Percentiles rank a stretch among this genome's conserved stretches.
phyloP scores from a whole-genome alignment of 2,329 filamentous ascomycete genomes.

The Elsinoe arachidis region DNA sequence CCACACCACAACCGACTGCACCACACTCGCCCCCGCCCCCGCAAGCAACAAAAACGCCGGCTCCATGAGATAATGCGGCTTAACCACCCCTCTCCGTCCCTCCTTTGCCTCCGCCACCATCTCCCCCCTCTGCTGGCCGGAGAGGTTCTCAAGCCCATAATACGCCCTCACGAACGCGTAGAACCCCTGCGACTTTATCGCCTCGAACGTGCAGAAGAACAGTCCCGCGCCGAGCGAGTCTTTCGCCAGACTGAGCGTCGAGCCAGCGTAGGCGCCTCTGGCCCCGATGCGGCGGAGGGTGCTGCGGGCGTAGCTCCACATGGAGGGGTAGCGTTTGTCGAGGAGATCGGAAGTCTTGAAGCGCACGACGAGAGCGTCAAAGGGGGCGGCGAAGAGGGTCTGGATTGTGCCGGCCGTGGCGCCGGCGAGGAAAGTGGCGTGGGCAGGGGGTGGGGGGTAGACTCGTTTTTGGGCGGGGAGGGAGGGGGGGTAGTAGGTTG shows the following conservation, averaged over 20 bases:
- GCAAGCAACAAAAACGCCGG: constrained; percentile 62
- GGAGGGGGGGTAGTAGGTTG: constrained; percentile 57
- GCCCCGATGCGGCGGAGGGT: constrained; percentile 64
- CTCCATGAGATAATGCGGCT: constrained; percentile 67
- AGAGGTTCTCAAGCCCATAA: constrained; percentile 44
- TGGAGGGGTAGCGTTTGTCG: constrained; percentile 54
- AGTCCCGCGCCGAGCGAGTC: constrained; percentile 61
- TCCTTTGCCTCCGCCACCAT: constrained; percentile 22
- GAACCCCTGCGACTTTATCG: constrained; percentile 64
- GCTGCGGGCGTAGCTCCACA: constrained; percentile 62
- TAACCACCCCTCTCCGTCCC: constrained; percentile 45
- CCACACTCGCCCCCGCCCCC: constrained; percentile 58
- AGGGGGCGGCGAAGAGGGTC: constrained; percentile 61
- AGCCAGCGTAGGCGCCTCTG: constrained; percentile 66
- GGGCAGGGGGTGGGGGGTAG: constrained; percentile 58
- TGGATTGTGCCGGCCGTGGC: constrained; percentile 61
- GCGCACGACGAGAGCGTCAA: constrained; percentile 66
- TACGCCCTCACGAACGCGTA: constrained; percentile 63
- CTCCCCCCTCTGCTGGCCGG: constrained; percentile 26
- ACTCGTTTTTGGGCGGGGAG: constrained; percentile 52
- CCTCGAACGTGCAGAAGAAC: constrained; percentile 70
- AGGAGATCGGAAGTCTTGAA: constrained; percentile 57
- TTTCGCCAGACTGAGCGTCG: constrained; percentile 59
- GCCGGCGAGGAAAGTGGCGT: constrained; percentile 60
- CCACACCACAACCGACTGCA: constrained; percentile 62